phyloP scores from a whole-genome alignment of 2,329 filamentous ascomycete genomes.

The Passalora sequoiae region DNA sequence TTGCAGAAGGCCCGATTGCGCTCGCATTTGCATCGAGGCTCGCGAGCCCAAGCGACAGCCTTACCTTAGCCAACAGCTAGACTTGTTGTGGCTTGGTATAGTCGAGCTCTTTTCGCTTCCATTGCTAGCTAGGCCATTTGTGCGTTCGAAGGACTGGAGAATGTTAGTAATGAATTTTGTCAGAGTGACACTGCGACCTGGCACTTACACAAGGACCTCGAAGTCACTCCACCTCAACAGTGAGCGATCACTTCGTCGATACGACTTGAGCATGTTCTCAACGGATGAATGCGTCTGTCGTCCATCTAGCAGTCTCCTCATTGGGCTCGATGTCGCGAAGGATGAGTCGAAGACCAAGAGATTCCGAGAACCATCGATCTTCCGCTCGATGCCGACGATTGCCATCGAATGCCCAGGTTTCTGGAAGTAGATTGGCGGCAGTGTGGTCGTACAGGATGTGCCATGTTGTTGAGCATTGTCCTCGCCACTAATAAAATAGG shows the following conservation, averaged over 20 bases:
- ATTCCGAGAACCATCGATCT: conserved; percentile 57
- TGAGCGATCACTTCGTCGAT: conserved; percentile 65
- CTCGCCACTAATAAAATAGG: conserved; percentile 61
- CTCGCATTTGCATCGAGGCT: too few relatives aligned
- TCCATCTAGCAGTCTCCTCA: conserved; percentile 55
- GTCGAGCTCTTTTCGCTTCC: not conserved
- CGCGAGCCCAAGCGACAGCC: too few relatives aligned
- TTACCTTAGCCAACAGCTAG: too few relatives aligned
- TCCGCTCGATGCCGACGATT: conserved; percentile 76
- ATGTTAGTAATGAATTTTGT: not conserved
- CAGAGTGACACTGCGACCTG: not conserved
- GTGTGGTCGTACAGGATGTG: conserved; percentile 64
- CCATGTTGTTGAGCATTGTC: conserved; percentile 47
- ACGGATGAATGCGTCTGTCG: conserved; percentile 35
- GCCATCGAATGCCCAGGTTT: conserved; percentile 87
- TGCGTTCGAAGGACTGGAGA: not conserved
- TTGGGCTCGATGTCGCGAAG: conserved; percentile 62
- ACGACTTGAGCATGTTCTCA: conserved; percentile 59
- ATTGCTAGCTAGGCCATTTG: not conserved
- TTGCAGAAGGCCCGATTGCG: too few relatives aligned
- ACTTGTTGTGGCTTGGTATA: not conserved
- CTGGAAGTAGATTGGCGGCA: conserved; percentile 87
- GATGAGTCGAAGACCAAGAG: conserved; percentile 86
- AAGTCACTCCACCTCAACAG: conserved; percentile 69
- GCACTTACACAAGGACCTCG: conserved; percentile 48